Conservation (phyloP, 2,329 filamentous ascomycete genomes). For the Fusarium sp. region DNA sequence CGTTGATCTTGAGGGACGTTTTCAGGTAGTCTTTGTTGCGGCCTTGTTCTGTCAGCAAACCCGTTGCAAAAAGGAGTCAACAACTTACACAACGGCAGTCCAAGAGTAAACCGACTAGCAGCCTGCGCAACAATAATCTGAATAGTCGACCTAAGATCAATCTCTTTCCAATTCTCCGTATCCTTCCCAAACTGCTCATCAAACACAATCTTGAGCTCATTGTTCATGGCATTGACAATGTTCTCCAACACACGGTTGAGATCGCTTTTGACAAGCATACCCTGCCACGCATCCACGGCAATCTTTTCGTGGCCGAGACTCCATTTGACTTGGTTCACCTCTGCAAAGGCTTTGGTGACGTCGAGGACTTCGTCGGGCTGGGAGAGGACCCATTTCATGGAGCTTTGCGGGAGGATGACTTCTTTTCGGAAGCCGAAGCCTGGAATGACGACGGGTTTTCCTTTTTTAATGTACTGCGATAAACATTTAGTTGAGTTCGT, state of each 20-base stretch:
- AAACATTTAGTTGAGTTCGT: not conserved
- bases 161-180: conserved; percentile 49
- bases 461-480: conserved; percentile 55
- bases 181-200: conserved; percentile 51
- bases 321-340: conserved; percentile 53
- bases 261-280: conserved; percentile 51
- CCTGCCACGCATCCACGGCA: conserved; percentile 52
- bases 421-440: conserved; percentile 55
- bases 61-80: too few species aligned
- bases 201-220: conserved; percentile 51
- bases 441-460: conserved; percentile 56
- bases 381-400: conserved; percentile 54
- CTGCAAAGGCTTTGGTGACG: conserved; percentile 51
- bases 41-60: conserved; percentile 30
- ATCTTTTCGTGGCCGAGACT: conserved; percentile 52
- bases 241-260: conserved; percentile 51
- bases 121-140: conserved; percentile 49
- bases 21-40: conserved; percentile 51
- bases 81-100: conserved; percentile 47
- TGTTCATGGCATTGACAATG: conserved; percentile 49
- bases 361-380: conserved; percentile 55
- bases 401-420: conserved; percentile 55
- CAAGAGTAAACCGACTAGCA: conserved; percentile 48
- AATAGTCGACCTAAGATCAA: conserved; percentile 45
- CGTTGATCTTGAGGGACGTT: conserved; percentile 45